A percentile compares a stretch with the other conserved stretches of the same genome.
Evolutionary conservation across 345 rosid species (phyloP).

Genomic region (Moringa oleifera): DNA sequence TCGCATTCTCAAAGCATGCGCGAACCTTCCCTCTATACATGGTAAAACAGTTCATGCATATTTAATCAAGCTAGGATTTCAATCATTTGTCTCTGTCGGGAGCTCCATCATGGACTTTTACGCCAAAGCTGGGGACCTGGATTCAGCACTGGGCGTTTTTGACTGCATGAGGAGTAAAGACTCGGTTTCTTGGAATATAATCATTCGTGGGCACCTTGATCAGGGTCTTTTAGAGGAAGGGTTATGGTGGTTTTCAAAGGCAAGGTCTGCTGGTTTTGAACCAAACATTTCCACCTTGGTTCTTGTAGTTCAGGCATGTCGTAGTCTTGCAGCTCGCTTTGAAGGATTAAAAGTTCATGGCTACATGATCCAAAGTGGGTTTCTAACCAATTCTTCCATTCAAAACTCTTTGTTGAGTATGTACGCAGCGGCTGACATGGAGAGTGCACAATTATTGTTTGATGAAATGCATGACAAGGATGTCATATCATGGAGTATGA

Average conservation of each 20-base stretch:
- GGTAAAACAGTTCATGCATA: slow-evolving; percentile 46
- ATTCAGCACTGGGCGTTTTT: slow-evolving; percentile 39
- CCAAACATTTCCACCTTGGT: slow-evolving; percentile 54
- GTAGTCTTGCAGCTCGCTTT: slow-evolving; percentile 5
- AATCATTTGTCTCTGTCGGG: slow-evolving; percentile 39
- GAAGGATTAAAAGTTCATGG: slow-evolving; percentile 40
- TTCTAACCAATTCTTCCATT: slow-evolving; percentile 32
- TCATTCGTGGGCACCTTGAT: slow-evolving; percentile 44
- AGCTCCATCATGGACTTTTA: slow-evolving; percentile 64
- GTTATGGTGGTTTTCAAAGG: slow-evolving; percentile 42
- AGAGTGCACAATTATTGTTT: slow-evolving; percentile 46
- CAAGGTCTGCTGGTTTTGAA: slow-evolving; percentile 47
- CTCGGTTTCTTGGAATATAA: slow-evolving; percentile 69
- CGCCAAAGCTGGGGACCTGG: slow-evolving; percentile 40
- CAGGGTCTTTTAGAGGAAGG: slow-evolving; percentile 40
- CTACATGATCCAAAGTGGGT: slow-evolving; percentile 44
- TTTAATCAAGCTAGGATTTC: slow-evolving; percentile 51
- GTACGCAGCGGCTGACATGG: slow-evolving; percentile 27
- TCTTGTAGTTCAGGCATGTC: slow-evolving; percentile 47
- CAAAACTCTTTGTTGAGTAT: slow-evolving; percentile 47
- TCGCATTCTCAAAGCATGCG: slow-evolving; percentile 50
- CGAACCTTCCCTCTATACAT: slow-evolving; percentile 32
- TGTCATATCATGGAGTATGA: slow-evolving; percentile 64
- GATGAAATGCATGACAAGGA: slow-evolving; percentile 67
- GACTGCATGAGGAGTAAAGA: slow-evolving; percentile 33